Base-by-base conservation (phyloP, 306 rosid genomes). In the Macrotyloma uniflorum region DNA sequence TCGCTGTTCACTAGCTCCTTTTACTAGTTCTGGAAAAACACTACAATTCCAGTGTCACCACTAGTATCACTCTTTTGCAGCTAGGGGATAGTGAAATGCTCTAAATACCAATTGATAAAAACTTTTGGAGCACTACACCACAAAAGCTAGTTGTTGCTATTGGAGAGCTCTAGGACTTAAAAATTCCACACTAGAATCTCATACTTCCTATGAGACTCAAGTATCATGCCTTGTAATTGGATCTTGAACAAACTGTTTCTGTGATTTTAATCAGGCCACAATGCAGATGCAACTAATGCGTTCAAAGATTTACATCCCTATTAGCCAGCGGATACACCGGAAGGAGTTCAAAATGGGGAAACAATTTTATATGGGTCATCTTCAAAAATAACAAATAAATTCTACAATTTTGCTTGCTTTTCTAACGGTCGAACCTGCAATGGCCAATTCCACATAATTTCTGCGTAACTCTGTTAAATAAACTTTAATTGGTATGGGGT, bases 231-330 rank as follows among this genome's bases (percentile, higher is more conserved):
- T 50, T 51, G 14, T 9, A 18, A 50, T 50, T 50, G 24, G 57
- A 20, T 53, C 59, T 22, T 20, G n/a, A 50, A 9, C 12, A 53
- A 10, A 19, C 32, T 22, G 15, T 22, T 23, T 54, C 30, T 11
- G 22, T 14, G 32, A 20, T 10, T 22, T 23, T 5, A 55, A 55
- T 57, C 36, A 12, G 15, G 63, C 13, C 32, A 57, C 64, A 57
- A 57, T 2, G 18, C 64, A 23, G 83, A 35, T 19, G n/a, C 43
- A 59, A 59, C 58, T 40, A 45, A 40, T 10, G 40, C 0, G 1
- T 24, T 35, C 5, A n/a, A 71, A 46, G 23, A 33, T 45, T 28
- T 45, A 47, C 38, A 78, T 69, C 47, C 81, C 67, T 77, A 43
- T 53, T 26, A 54, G 18, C 47, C 15, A 42, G 75, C 8, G 61